phyloP scores from a whole-genome alignment of 768 basidiomycete species.

The Termitomyces heimii region DNA sequence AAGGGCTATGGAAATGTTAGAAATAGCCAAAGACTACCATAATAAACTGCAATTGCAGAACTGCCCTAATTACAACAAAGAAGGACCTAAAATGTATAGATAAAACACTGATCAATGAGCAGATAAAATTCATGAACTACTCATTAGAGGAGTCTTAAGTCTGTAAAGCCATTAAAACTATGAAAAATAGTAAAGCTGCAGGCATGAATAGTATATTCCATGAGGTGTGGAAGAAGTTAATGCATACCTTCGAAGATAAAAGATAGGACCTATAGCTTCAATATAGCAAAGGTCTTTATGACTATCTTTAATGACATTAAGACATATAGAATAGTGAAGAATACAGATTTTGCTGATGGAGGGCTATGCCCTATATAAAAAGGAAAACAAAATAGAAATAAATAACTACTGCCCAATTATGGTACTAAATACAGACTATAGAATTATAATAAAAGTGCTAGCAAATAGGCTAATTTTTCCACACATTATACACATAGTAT shows the following conservation, averaged over 20 bases:
- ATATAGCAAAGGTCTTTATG: neutral
- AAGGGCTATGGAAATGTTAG: neutral
- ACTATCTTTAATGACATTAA: neutral
- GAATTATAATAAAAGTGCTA: conserved; percentile 3
- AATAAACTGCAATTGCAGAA: neutral
- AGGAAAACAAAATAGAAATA: no score
- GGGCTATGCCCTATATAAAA: no score
- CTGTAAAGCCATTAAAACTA: no score
- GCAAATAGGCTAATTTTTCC: neutral
- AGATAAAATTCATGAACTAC: no score
- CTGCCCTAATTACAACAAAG: no score
- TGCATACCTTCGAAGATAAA: neutral
- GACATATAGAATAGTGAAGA: neutral
- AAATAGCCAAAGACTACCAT: neutral
- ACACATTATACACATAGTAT: neutral
- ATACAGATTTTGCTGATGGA: neutral
- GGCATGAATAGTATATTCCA: neutral
- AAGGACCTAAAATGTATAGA: neutral
- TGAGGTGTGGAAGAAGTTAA: neutral
- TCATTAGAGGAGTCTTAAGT: no score
- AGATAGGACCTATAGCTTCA: neutral
- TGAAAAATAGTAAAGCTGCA: no score
- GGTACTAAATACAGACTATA: no score
- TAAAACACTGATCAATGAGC: no score
- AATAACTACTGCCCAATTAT: no score